Conservation (phyloP, 2,329 filamentous ascomycete genomes). For the Bipolaris oryzae region DNA sequence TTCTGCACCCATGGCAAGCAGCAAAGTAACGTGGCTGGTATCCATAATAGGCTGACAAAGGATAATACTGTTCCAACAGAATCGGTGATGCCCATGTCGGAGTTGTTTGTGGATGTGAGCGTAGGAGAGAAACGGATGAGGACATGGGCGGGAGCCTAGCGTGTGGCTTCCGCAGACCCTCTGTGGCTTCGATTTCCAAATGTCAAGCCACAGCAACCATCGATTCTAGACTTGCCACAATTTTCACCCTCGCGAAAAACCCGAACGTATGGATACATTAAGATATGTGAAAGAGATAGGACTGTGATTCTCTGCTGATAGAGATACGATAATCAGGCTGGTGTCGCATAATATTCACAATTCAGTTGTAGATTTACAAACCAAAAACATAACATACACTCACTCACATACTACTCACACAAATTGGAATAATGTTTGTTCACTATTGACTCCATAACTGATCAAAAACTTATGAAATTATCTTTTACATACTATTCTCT, state of each 20-base stretch:
- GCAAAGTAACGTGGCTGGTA: conserved; percentile 42
- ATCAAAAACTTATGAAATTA: neutral
- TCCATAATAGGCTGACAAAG: conserved; percentile 43
- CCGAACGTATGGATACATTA: too few species aligned
- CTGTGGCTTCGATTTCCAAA: neutral
- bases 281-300: too few species aligned
- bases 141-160: conserved; percentile 6
- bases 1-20: conserved; percentile 48
- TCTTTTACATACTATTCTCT: neutral
- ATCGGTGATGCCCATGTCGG: conserved; percentile 30
- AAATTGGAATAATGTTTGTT: too few species aligned
- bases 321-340: too few species aligned
- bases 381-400: too few species aligned
- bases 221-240: neutral
- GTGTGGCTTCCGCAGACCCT: conserved; percentile 5
- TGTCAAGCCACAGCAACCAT: neutral
- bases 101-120: conserved; percentile 8
- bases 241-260: neutral
- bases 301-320: too few species aligned
- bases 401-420: too few species aligned
- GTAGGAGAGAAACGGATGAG: neutral
- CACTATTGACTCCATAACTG: too few species aligned
- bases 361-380: too few species aligned
- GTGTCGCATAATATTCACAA: too few species aligned
- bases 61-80: conserved; percentile 31